phyloP scores from a whole-genome alignment of 176 grass and related monocot genomes.

The Cenchrus fungigraminus region DNA sequence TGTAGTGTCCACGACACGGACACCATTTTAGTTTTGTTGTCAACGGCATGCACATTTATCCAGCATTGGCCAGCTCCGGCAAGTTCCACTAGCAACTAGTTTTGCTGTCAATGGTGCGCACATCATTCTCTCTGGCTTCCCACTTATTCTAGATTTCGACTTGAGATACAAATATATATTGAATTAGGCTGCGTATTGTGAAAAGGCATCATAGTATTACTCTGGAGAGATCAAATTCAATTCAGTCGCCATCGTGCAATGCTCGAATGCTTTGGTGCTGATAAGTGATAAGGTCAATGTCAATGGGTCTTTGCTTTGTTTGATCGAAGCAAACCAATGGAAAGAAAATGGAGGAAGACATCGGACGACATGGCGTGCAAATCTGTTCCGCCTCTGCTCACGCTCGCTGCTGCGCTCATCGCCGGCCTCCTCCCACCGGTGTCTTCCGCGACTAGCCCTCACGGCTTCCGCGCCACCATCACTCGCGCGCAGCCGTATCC shows the following conservation, averaged over 20 bases:
- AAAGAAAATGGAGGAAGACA: not conserved
- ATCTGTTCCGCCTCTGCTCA: slow-evolving; percentile 10
- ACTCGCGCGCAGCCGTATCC: not conserved
- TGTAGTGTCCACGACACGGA: not conserved
- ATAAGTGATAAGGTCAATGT: not conserved
- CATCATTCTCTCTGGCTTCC: not conserved
- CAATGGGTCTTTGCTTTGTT: not conserved
- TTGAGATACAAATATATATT: not conserved
- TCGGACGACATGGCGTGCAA: not conserved
- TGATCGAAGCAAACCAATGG: not conserved
- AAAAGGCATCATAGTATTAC: slow-evolving; percentile 1
- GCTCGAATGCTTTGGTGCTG: not conserved
- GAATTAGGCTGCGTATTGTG: not conserved
- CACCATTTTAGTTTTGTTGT: no score
- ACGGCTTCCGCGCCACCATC: slow-evolving; percentile 41
- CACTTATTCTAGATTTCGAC: not conserved
- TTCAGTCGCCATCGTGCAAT: not conserved
- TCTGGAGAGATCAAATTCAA: not conserved
- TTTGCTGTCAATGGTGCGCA: not conserved
- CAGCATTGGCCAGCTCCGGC: no score
- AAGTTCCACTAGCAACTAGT: no score
- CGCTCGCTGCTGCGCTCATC: not conserved
- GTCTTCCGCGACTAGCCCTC: not conserved
- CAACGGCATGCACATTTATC: not conserved
- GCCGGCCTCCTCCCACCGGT: slow-evolving; percentile 6